Evolutionary conservation across 2,329 filamentous ascomycete genomes (phyloP), one percentile per base, ranked within the genome.

Genomic region (Cladosporium colombiae): DNA sequence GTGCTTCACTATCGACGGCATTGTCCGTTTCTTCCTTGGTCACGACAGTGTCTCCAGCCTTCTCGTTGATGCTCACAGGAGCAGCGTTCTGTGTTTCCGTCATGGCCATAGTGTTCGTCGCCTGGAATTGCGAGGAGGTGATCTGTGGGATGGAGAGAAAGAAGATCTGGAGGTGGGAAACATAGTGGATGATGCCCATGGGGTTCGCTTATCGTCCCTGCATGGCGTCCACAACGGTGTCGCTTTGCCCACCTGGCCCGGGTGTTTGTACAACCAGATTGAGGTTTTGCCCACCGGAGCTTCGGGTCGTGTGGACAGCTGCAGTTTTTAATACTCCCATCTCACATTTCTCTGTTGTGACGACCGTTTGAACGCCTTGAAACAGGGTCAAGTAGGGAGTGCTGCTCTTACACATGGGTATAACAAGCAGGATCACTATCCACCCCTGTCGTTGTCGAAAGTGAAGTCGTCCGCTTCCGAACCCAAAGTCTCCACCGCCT

Each of bases 251-350:
- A 59, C 35, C n/a, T 23, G 37, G 56, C 25, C 56, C 35, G 56
- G 23, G 11, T 44, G 18, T 31, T 10, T 46, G 35, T 57, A 57
- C 21, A 27, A 29, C 13, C 27, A 55, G 23, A 29, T 35, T 46
- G 56, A 44, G 21, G 5, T 27, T 14, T 18, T 18, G 25, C 13
- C 56, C 56, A 29, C 14, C 56, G 56, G 56, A 46, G 18, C 2
- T 37, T 59, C 56, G 56, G 56, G 27, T 29, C 56, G 40, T 59
- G 56, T 59, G 56, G 56, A n/a, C 55, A 13, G 55, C 13, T 52
- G 40, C 40, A n/a, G 40, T n/a, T 52, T 3, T 5, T 25, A 3
- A 27, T 29, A 8, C 13, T 8, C 3, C 13, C 49, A 52, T 27
- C 13, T 3, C 23, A 29, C 23, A 29, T 25, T 23, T 21, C 3